These are phyloP conservation scores for Trichosporon sp. DNA, from an alignment of 1,284 basidiomycete species.

Conservation along the genomic window DNA sequence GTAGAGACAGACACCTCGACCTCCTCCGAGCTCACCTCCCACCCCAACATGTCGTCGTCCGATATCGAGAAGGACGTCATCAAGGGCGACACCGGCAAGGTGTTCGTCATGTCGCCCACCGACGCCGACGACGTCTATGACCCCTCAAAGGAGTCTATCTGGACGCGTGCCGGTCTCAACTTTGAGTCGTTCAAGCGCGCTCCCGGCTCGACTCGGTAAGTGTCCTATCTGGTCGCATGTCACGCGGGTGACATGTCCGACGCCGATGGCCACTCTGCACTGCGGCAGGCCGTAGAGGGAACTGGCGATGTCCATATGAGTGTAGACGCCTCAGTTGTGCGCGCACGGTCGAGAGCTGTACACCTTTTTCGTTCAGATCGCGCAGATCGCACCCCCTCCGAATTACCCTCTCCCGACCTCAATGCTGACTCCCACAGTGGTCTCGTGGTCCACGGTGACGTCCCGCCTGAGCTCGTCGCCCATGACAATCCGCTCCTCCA, in stretches of 20 bases:
- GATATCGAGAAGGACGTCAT: slow-evolving; percentile 9
- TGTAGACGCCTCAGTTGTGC: too few species aligned
- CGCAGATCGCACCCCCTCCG: neutral
- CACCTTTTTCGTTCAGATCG: neutral
- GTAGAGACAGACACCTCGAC: neutral
- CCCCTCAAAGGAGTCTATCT: slow-evolving; percentile 42
- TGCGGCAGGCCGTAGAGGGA: neutral
- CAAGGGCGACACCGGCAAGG: slow-evolving; percentile 11
- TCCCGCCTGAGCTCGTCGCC: slow-evolving; percentile 25
- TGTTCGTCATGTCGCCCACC: slow-evolving; percentile 6
- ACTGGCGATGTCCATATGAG: neutral
- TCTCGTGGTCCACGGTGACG: slow-evolving; percentile 33
- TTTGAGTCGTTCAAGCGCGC: slow-evolving; percentile 49
- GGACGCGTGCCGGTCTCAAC: slow-evolving; percentile 46
- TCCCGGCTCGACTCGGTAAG: slow-evolving; percentile 42
- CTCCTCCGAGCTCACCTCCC: neutral
- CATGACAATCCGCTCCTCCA: slow-evolving; percentile 45
- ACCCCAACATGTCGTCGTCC: slow-evolving; percentile 8
- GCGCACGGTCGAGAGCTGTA: neutral
- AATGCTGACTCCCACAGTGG: slow-evolving; percentile 21
- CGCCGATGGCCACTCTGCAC: neutral
- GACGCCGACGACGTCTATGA: slow-evolving; percentile 38
- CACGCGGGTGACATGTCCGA: neutral
- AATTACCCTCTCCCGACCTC: neutral
- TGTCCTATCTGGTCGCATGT: neutral